Base-by-base conservation (phyloP, 257 asterid species). In the Salvia rosmarinus region DNA sequence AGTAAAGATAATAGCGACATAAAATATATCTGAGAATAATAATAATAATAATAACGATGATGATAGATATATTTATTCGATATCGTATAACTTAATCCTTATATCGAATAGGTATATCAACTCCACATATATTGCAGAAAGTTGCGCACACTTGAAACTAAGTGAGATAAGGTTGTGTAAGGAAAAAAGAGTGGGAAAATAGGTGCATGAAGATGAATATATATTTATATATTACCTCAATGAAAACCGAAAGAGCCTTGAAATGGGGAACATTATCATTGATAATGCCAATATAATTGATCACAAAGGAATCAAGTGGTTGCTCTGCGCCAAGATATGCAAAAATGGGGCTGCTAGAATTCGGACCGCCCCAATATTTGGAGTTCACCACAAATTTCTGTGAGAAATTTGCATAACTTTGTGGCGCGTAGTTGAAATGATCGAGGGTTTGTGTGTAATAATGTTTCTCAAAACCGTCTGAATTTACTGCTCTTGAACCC, bases 301-400 rank as follows among this genome's bases (percentile, higher is more conserved):
- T 8, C 11, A 83, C 12, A 65, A 76, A 85, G 0, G 6, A 2
- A 62, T 80, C 94, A 11, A 91, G 16, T 0, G 96, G 75, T 2
- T 72, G 59, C 70, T 91, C 96, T 1, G 82, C 94, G 10, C 98
- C 98, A 50, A 91, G 85, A 77, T 71, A 91, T 1, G 89, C 90
- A 16, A 87, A 70, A 23, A 91, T 88, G 0, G 95, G 92, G 0
- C 89, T 62, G 39, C 17, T 81, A 11, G 89, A 67, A 17, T 58
- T 49, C 0, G 79, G 67, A 14, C 90, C 89, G 30, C 91, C 89
- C 96, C 96, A 91, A 2, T 77, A 46, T 25, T 79, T 77, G 9
- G 80, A 76, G 67, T 79, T 83, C n/a, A 87, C 71, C 1, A 81
- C 63, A 20, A 82, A 91, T 75, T 72, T 83, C 63, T 89, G 96